These are phyloP conservation scores for Moesziomyces aphidis DNA, from an alignment of 1,284 basidiomycete species.

Conservation along the genomic window DNA sequence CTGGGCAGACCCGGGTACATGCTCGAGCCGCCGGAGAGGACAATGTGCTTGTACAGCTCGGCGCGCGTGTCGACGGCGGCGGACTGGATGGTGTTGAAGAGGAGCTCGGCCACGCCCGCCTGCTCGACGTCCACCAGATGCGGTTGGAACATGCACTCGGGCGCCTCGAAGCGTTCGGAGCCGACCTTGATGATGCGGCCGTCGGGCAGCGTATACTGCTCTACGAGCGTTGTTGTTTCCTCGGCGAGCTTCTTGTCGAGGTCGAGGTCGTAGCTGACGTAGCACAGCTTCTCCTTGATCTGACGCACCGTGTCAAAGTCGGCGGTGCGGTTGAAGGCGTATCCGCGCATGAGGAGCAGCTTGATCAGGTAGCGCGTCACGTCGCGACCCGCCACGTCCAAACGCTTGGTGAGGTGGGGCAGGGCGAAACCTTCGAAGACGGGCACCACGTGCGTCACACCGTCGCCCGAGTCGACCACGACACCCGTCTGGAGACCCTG, in stretches of 20 bases:
- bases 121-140: constrained; percentile 97
- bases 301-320: constrained; percentile 98
- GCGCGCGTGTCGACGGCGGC: constrained; percentile 90
- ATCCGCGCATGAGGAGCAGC: constrained; percentile 95
- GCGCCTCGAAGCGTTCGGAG: constrained; percentile 99
- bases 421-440: constrained; percentile 97
- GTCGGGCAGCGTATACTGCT: constrained; percentile 97
- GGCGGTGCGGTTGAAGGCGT: constrained; percentile 98
- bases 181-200: constrained; percentile 97
- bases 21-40: constrained; percentile 89
- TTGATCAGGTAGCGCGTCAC: constrained; percentile 99
- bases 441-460: constrained; percentile 98
- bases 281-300: constrained; percentile 99
- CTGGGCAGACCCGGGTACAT: constrained; percentile 99
- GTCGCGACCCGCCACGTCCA: constrained; percentile 95
- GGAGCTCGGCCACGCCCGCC: constrained; percentile 95
- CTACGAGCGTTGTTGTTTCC: constrained; percentile 95
- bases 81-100: constrained; percentile 93
- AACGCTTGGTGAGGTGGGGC: constrained; percentile 89
- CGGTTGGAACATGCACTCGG: constrained; percentile 99
- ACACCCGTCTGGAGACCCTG: constrained; percentile 98
- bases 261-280: constrained; percentile 94
- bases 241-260: constrained; percentile 92
- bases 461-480: constrained; percentile 98
- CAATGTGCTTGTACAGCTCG: constrained; percentile 98